Conservation (phyloP, 345 rosid genomes). For the Limnanthes douglasii region DNA sequence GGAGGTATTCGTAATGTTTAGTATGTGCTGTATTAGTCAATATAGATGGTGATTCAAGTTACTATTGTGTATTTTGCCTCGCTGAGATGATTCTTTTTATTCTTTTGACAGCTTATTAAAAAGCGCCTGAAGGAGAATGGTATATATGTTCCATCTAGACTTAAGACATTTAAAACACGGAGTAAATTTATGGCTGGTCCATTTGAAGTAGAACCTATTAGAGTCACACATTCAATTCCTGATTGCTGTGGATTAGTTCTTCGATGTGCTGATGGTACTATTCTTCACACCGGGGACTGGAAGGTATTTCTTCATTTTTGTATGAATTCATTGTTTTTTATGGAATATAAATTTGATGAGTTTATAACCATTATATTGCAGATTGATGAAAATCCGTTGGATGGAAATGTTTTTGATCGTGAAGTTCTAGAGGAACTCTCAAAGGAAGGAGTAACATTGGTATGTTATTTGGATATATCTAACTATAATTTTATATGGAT, state of each 20-base stretch:
- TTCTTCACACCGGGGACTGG: conserved; percentile 99
- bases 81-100: conserved; percentile 5
- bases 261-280: conserved; percentile 94
- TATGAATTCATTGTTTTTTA: conserved; percentile 1
- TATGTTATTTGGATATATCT: conserved; percentile 14
- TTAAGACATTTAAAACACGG: conserved; percentile 51
- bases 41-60: too few species aligned
- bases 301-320: conserved; percentile 34
- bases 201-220: conserved; percentile 92
- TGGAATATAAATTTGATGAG: too few species aligned
- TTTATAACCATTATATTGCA: too few species aligned
- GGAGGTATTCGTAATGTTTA: conserved; percentile 46
- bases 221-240: conserved; percentile 96
- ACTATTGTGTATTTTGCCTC: neutral
- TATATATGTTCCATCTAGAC: conserved; percentile 81
- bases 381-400: conserved; percentile 96
- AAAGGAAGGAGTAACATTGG: conserved; percentile 97
- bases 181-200: conserved; percentile 87
- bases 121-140: conserved; percentile 95
- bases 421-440: conserved; percentile 77
- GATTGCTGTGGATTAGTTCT: conserved; percentile 95
- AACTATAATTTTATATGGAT: too few species aligned
- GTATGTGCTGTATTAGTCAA: neutral
- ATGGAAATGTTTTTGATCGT: conserved; percentile 83
- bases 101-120: conserved; percentile 57